A percentile compares a stretch with the other conserved stretches of the same genome.
Evolutionary conservation across 345 rosid genomes (phyloP).

Genomic region (Corchorus capsularis): DNA sequence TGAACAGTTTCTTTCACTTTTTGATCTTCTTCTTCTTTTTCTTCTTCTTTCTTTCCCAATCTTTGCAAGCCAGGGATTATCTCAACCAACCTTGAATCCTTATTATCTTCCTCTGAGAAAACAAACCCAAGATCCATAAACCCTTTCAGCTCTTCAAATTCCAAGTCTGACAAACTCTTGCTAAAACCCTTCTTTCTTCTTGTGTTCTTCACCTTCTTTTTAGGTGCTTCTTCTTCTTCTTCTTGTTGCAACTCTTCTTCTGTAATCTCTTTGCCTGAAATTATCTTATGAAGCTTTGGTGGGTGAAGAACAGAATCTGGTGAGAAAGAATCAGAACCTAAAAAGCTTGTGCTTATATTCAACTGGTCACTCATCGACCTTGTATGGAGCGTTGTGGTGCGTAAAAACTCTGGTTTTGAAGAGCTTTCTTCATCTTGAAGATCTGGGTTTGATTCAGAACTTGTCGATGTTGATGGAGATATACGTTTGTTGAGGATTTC

Average conservation of each 20-base stretch:
- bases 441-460: constrained; percentile 28
- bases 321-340: constrained; percentile 30
- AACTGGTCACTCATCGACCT: constrained; percentile 63
- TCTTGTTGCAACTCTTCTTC: constrained; percentile 26
- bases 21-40: constrained; percentile 33
- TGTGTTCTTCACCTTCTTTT: constrained; percentile 11
- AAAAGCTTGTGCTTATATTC: constrained; percentile 36
- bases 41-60: constrained; percentile 39
- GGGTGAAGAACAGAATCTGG: constrained; percentile 51
- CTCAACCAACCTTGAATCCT: constrained; percentile 61
- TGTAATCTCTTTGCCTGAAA: constrained; percentile 40
- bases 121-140: constrained; percentile 92
- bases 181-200: constrained; percentile 38
- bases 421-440: constrained; percentile 25
- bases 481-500: constrained; percentile 40
- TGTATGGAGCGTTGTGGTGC: constrained; percentile 29
- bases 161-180: constrained; percentile 69
- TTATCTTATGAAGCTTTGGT: constrained; percentile 39
- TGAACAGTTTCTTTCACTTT: constrained; percentile 17
- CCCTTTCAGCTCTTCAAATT: constrained; percentile 81
- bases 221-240: background rate
- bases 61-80: constrained; percentile 77
- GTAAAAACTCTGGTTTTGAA: constrained; percentile 23
- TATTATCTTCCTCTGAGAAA: constrained; percentile 73
- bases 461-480: background rate